Conservation (phyloP, 1,139 yeast species). For the Candida sp. region DNA sequence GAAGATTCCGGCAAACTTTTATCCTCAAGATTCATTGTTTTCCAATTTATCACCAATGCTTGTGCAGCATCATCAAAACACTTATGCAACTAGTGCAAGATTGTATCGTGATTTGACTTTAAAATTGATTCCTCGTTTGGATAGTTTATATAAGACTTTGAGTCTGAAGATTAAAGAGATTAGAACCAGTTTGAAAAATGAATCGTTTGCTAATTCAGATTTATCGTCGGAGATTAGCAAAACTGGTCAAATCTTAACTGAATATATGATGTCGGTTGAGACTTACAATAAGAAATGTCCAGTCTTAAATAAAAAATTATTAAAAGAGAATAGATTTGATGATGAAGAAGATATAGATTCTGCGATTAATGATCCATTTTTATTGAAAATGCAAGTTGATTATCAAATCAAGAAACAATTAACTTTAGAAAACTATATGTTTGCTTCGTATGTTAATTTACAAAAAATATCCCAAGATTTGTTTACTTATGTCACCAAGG, state of each 20-base stretch:
- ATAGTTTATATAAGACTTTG: slow-evolving; percentile 34
- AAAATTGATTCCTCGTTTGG: slow-evolving; percentile 38
- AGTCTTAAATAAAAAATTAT: slow-evolving; percentile 20
- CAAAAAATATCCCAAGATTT: slow-evolving; percentile 44
- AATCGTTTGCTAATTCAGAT: slow-evolving; percentile 38
- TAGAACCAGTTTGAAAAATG: slow-evolving; percentile 38
- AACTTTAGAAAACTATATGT: slow-evolving; percentile 41
- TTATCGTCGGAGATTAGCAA: slow-evolving; percentile 37
- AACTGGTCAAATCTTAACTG: slow-evolving; percentile 34
- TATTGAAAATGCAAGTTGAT: slow-evolving; percentile 38
- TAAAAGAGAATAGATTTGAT: slow-evolving; percentile 14
- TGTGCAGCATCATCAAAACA: slow-evolving; percentile 33
- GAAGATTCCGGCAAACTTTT: slow-evolving; percentile 43
- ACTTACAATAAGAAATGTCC: slow-evolving; percentile 28
- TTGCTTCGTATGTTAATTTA: slow-evolving; percentile 41
- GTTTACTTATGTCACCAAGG: slow-evolving; percentile 37
- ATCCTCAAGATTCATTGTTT: slow-evolving; percentile 36
- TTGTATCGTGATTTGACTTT: slow-evolving; percentile 29
- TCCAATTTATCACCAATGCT: slow-evolving; percentile 32
- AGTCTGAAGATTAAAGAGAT: slow-evolving; percentile 42
- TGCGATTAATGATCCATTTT: slow-evolving; percentile 41
- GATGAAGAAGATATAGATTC: slow-evolving; percentile 21
- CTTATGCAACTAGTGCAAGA: slow-evolving; percentile 24
- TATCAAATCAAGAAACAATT: slow-evolving; percentile 42
- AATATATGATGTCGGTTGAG: slow-evolving; percentile 32